These are phyloP conservation scores for Datisca glomerata DNA, from an alignment of 306 rosid genomes.

Conservation along the genomic window DNA sequence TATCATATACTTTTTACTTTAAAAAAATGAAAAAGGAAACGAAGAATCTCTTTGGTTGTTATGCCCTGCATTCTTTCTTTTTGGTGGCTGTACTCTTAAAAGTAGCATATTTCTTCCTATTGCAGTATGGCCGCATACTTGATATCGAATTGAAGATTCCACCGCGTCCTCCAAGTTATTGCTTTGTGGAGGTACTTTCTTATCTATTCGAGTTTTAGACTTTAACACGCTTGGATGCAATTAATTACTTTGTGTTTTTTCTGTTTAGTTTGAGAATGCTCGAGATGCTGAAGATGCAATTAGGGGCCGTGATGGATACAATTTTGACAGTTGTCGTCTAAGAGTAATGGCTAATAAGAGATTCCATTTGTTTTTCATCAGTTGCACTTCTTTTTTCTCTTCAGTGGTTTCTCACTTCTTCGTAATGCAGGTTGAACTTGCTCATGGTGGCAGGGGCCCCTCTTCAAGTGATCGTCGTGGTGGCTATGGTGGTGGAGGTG, in stretches of 20 bases:
- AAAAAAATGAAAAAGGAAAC: no score
- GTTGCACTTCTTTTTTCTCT: background rate
- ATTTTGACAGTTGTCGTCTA: slow-evolving; percentile 93
- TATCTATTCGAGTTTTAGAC: no score
- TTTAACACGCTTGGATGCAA: slow-evolving; percentile 1
- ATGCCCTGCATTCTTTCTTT: no score
- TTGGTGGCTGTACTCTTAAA: no score
- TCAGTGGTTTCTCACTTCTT: slow-evolving; percentile 9
- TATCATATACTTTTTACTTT: no score
- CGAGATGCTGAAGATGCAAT: slow-evolving; percentile 97
- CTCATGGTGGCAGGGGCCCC: slow-evolving; percentile 97
- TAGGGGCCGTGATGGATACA: slow-evolving; percentile 94
- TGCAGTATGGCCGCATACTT: slow-evolving; percentile 94
- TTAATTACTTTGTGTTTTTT: slow-evolving; percentile 10
- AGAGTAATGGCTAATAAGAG: slow-evolving; percentile 62
- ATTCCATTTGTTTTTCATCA: background rate
- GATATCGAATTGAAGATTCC: slow-evolving; percentile 95
- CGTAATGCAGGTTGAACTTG: slow-evolving; percentile 81
- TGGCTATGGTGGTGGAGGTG: slow-evolving; percentile 38
- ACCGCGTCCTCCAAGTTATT: slow-evolving; percentile 93
- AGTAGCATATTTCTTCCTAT: no score
- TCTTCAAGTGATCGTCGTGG: slow-evolving; percentile 87
- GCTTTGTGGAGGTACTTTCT: slow-evolving; percentile 87
- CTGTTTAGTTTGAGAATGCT: slow-evolving; percentile 73
- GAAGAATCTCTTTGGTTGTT: no score